Conservation (phyloP, 352 stramenopile species). For the Phytophthora idaei region DNA sequence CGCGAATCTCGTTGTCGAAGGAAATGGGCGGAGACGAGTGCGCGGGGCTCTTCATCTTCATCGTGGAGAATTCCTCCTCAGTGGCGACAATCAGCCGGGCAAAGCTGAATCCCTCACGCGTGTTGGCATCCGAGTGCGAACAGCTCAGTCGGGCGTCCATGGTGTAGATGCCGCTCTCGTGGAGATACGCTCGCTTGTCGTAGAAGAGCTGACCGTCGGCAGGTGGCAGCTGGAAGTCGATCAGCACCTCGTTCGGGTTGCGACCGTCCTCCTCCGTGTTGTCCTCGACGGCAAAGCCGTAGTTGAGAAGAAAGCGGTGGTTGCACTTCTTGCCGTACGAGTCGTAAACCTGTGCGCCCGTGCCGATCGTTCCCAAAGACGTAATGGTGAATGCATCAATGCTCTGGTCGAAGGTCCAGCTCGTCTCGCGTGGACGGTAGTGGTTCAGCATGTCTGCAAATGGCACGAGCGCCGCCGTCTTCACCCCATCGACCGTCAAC, state of each 20-base stretch:
- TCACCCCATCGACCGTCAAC: conserved; percentile 96
- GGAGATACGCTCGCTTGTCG: conserved; percentile 84
- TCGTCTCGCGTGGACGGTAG: conserved; percentile 98
- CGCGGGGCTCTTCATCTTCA: conserved; percentile 81
- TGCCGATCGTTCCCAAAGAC: conserved; percentile 77
- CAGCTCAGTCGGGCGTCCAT: conserved; percentile 88
- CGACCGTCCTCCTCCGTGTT: conserved; percentile 98
- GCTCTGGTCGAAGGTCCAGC: conserved; percentile 90
- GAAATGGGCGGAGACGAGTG: conserved; percentile 84
- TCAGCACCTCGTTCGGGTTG: conserved; percentile 98
- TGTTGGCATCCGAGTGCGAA: conserved; percentile 86
- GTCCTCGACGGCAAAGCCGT: conserved; percentile 99
- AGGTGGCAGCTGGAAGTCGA: conserved; percentile 76
- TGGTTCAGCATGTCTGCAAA: conserved; percentile 99
- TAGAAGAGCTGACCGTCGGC: conserved; percentile 80
- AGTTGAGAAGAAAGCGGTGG: conserved; percentile 99
- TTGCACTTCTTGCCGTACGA: conserved; percentile 99
- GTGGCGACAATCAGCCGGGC: conserved; percentile 84
- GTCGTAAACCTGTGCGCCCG: conserved; percentile 97
- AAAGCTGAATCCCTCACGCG: conserved; percentile 87
- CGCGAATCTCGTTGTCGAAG: conserved; percentile 86
- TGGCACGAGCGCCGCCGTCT: conserved; percentile 97
- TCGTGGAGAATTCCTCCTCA: conserved; percentile 82
- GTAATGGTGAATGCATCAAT: conserved; percentile 91
- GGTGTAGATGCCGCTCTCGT: conserved; percentile 87